These are phyloP conservation scores for Gomphus bonarii DNA, from an alignment of 1,284 basidiomycete species.

Conservation along the genomic window DNA sequence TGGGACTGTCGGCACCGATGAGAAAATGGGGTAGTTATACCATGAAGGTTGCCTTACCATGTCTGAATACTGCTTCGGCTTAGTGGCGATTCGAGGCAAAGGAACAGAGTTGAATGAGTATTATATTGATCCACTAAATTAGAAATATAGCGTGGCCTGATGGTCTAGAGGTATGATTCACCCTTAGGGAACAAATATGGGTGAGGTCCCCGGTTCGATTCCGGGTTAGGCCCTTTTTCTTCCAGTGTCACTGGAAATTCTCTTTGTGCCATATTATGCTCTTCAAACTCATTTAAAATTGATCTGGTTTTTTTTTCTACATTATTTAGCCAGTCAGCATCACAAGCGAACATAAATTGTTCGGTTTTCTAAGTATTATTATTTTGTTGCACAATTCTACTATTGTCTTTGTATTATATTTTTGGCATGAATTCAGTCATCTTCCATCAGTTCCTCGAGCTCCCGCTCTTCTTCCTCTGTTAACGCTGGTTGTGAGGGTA, in stretches of 20 bases:
- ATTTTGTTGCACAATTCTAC: no score
- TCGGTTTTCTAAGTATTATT: no score
- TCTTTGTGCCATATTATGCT: no score
- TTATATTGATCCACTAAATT: no score
- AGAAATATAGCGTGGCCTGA: conserved; percentile 3
- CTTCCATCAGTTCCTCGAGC: conserved; percentile 67
- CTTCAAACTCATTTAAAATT: no score
- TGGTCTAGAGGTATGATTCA: conserved; percentile 7
- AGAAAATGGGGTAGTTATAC: not conserved
- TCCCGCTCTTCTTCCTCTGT: conserved; percentile 75
- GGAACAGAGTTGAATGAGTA: no score
- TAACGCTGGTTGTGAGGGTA: conserved; percentile 26
- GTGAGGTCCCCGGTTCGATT: conserved; percentile 4
- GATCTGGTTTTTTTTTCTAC: no score
- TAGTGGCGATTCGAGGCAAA: no score
- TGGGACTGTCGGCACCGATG: conserved; percentile 28
- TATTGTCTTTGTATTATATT: not conserved
- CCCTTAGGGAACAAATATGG: not conserved
- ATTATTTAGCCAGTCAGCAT: no score
- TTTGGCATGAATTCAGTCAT: conserved; percentile 22
- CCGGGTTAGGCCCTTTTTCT: conserved; percentile 3
- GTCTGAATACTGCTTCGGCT: no score
- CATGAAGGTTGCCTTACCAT: not conserved
- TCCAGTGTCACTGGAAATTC: no score
- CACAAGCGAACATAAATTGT: no score